phyloP scores from a whole-genome alignment of 2,329 filamentous ascomycete genomes.

The Rutstroemia sp. region DNA sequence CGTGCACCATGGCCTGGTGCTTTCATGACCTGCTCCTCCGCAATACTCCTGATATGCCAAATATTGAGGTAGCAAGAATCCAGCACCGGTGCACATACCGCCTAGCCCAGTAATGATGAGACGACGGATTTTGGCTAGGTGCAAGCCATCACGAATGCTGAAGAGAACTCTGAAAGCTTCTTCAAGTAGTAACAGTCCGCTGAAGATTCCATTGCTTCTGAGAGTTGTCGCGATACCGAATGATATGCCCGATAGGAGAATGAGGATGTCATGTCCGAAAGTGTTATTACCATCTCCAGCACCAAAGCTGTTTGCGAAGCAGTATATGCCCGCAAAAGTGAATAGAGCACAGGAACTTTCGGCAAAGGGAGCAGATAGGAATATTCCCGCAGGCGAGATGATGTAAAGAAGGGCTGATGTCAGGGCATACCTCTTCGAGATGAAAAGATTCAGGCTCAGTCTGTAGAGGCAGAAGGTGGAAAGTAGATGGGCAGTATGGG shows the following conservation, averaged over 20 bases:
- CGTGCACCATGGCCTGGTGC: constrained; percentile 64
- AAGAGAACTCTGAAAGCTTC: constrained; percentile 49
- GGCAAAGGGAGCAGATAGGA: constrained; percentile 78
- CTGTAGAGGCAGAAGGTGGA: constrained; percentile 67
- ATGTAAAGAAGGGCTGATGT: constrained; percentile 68
- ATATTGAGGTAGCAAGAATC: constrained; percentile 65
- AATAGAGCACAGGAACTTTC: constrained; percentile 75
- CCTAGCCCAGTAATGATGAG: constrained; percentile 55
- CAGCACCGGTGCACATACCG: constrained; percentile 59
- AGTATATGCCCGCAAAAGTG: constrained; percentile 64
- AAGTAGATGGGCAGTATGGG: constrained; percentile 68
- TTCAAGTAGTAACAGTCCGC: constrained; percentile 60
- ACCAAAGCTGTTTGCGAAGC: constrained; percentile 51
- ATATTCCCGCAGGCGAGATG: constrained; percentile 79
- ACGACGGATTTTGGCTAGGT: constrained; percentile 39
- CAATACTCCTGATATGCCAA: constrained; percentile 72
- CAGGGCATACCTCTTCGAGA: constrained; percentile 47
- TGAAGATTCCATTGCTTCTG: constrained; percentile 81
- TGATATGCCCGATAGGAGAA: constrained; percentile 55
- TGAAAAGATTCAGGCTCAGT: constrained; percentile 52
- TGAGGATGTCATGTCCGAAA: constrained; percentile 36
- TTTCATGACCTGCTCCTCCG: constrained; percentile 23
- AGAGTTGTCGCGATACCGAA: constrained; percentile 70
- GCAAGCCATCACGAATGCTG: constrained; percentile 36
- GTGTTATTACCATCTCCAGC: constrained; percentile 27